These are phyloP conservation scores for Kockiozyma suomiensis DNA, from an alignment of 805 yeast genomes.

Conservation along the genomic window DNA sequence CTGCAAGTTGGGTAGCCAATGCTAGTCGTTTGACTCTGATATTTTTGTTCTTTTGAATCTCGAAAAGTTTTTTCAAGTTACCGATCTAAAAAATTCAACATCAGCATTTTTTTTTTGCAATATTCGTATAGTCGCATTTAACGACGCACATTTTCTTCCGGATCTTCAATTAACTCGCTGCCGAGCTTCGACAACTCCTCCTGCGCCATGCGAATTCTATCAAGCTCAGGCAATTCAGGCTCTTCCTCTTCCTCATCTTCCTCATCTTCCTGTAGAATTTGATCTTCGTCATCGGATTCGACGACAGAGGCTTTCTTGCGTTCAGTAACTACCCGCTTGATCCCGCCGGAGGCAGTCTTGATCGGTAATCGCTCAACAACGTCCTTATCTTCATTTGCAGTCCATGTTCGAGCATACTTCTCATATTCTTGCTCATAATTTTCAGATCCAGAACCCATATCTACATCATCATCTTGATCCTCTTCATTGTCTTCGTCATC, in stretches of 20 bases:
- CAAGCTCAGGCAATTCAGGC: slow-evolving; percentile 53
- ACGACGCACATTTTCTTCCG: slow-evolving; percentile 78
- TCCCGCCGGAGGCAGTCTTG: slow-evolving; percentile 66
- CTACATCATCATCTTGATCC: background rate
- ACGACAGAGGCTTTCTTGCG: slow-evolving; percentile 21
- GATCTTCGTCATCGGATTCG: slow-evolving; percentile 37
- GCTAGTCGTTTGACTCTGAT: slow-evolving; percentile 57
- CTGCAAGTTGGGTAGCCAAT: slow-evolving; percentile 76
- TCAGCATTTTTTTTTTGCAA: too few relatives aligned
- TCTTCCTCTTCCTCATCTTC: slow-evolving; percentile 45
- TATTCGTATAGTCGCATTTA: too few relatives aligned
- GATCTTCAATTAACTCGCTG: slow-evolving; percentile 76
- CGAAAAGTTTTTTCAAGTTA: slow-evolving; percentile 2
- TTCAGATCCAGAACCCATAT: slow-evolving; percentile 43
- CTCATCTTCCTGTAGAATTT: slow-evolving; percentile 39
- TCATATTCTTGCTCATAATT: slow-evolving; percentile 82
- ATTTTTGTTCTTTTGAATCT: background rate
- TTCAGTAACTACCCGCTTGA: slow-evolving; percentile 60
- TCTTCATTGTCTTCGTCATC: background rate
- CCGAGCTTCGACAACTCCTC: slow-evolving; percentile 86
- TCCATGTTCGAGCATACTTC: slow-evolving; percentile 61
- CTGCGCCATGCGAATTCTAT: slow-evolving; percentile 61
- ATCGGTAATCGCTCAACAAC: slow-evolving; percentile 78
- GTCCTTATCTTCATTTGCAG: slow-evolving; percentile 43
- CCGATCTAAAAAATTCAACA: slow-evolving; percentile 2